Percentiles rank a stretch among this genome's conserved stretches.
phyloP scores from a whole-genome alignment of 2,329 filamentous ascomycete genomes.

The Magnaporthales sp. region DNA sequence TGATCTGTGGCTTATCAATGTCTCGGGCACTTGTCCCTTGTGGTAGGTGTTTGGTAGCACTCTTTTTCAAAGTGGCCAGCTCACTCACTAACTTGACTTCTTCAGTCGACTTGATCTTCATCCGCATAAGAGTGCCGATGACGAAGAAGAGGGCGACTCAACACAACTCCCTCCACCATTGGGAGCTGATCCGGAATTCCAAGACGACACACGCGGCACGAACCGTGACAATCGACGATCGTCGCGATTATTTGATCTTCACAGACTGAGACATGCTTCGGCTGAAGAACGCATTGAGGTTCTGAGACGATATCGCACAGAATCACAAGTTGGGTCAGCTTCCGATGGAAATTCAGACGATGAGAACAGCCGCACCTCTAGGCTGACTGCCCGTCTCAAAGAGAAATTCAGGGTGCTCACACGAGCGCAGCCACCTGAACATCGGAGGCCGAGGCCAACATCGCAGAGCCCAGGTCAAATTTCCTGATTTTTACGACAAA shows the following conservation, averaged over 20 bases:
- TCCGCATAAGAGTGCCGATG: constrained; percentile 22
- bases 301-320: constrained; percentile 39
- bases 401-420: constrained; percentile 46
- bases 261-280: constrained; percentile 48
- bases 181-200: constrained; percentile 25
- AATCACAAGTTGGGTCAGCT: constrained; percentile 20
- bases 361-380: constrained; percentile 29
- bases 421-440: constrained; percentile 25
- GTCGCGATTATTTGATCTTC: constrained; percentile 47
- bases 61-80: neutral
- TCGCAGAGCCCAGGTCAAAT: neutral
- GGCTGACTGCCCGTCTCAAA: constrained; percentile 38
- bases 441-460: neutral
- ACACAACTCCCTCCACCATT: constrained; percentile 30
- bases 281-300: constrained; percentile 54
- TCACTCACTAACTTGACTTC: constrained; percentile 8
- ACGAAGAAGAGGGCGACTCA: constrained; percentile 14
- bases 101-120: constrained; percentile 46
- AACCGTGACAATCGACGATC: constrained; percentile 24
- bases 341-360: constrained; percentile 18
- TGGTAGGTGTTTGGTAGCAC: constrained; percentile 42
- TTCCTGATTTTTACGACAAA: neutral
- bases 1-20: constrained; percentile 62
- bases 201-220: constrained; percentile 15
- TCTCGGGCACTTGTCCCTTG: constrained; percentile 60